These are phyloP conservation scores for Cicer arietinum DNA, from an alignment of 306 rosid species.

Conservation along the genomic window DNA sequence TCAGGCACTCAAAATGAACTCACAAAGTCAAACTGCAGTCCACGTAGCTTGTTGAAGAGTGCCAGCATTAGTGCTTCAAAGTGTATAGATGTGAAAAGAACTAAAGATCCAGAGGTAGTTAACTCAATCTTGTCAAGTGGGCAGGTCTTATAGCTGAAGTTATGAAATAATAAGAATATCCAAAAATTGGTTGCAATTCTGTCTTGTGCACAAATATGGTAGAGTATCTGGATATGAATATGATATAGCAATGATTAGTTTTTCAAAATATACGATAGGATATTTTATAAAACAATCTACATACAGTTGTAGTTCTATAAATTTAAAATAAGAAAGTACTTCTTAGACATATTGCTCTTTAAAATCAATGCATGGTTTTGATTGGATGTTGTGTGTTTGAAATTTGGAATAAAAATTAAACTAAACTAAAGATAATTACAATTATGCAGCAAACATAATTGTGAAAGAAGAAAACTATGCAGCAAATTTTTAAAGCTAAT, in stretches of 20 bases:
- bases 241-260: not conserved
- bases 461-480: not conserved
- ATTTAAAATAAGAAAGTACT: not conserved
- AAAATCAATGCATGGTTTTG: not conserved
- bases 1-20: conserved; percentile 56
- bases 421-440: conserved; percentile 10
- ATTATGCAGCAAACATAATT: conserved; percentile 8
- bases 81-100: conserved; percentile 70
- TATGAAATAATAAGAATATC: conserved; percentile 23
- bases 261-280: not conserved
- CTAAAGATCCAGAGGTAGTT: conserved; percentile 66
- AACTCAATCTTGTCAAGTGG: conserved; percentile 16
- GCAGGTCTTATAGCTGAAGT: conserved; percentile 7
- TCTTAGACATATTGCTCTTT: not conserved
- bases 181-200: conserved; percentile 20
- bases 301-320: not conserved
- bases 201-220: conserved; percentile 12
- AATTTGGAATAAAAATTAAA: conserved; percentile 4
- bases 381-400: not conserved
- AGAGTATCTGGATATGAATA: not conserved
- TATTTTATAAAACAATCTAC: not conserved
- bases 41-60: conserved; percentile 91
- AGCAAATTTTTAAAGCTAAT: not conserved
- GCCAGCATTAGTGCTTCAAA: conserved; percentile 95
- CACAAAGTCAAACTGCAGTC: conserved; percentile 51